Evolutionary conservation across 1,284 basidiomycete genomes (phyloP).

Genomic region (Calocybe gambosa): DNA sequence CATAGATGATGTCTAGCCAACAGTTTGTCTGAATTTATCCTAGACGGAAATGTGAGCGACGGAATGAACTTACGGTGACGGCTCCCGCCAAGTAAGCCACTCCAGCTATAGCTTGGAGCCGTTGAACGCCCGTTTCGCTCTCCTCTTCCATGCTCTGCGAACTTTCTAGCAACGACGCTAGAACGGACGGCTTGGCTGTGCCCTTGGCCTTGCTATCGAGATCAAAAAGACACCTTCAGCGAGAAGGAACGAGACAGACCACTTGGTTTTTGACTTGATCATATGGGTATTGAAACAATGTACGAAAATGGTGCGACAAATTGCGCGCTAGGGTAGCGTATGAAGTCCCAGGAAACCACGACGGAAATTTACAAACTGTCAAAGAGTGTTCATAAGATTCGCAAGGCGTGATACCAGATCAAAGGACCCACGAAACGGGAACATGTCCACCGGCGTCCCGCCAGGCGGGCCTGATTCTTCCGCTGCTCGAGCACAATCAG

Average conservation of each 20-base stretch:
- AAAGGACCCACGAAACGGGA: conserved; percentile 18
- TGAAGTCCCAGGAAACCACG: conserved; percentile 21
- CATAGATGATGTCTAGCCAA: conserved; percentile 4
- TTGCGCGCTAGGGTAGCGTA: conserved; percentile 4
- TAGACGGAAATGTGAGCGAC: no score
- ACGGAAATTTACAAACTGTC: conserved; percentile 19
- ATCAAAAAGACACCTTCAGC: no score
- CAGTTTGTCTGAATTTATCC: no score
- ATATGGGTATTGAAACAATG: conserved; percentile 14
- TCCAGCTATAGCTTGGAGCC: neutral
- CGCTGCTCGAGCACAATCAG: conserved; percentile 5
- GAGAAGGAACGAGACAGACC: no score
- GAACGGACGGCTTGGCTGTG: neutral
- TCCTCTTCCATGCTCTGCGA: neutral
- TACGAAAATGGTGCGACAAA: neutral
- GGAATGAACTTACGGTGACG: neutral
- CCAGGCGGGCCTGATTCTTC: conserved; percentile 20
- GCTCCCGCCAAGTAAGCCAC: neutral
- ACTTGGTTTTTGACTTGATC: conserved; percentile 12
- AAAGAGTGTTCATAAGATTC: neutral
- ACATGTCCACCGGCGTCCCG: conserved; percentile 20
- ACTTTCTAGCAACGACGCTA: neutral
- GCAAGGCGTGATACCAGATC: no score
- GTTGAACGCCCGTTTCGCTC: neutral
- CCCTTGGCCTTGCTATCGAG: no score